Evolutionary conservation across 129 eudicot species (phyloP), one percentile per base, ranked within the genome.

Genomic region (Lactuca saligna): DNA sequence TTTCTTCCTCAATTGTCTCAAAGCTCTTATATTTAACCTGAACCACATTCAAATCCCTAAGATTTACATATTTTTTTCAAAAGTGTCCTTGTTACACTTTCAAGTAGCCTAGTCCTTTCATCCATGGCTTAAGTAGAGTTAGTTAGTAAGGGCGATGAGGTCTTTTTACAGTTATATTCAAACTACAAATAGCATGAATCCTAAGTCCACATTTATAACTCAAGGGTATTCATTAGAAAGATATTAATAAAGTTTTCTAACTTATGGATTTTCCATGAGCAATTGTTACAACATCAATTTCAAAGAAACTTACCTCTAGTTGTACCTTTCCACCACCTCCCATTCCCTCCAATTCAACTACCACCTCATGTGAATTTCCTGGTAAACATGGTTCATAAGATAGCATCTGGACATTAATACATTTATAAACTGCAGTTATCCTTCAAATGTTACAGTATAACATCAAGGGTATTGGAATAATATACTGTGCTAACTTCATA

Each of bases 301-400:
- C 35, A 62, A 14, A 51, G 50, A 56, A 79, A 72, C 71, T n/a
- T 79, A 89, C 99, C 99, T 93, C 92, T 51, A 93, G 80, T 73
- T 89, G 90, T 79, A 93, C 65, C 77, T 84, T 85, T 73, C 99
- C 99, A 79, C 99, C 99, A 78, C 97, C 97, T 83, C 99, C 98
- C 92, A 93, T 93, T 25, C 99, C 99, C 80, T 93, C 99, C 87
- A 93, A 80, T 72, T 87, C 95, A 72, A 93, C 83, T 77, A 87
- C 66, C 90, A 89, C 80, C 61, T 87, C 97, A 72, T 93, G 99
- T 64, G 55, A 62, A 61, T 81, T 80, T 72, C 99, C 99, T 93
- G 71, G 38, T 53, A 71, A 82, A 61, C 32, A n/a, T n/a, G 71
- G 33, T 66, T 35, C 6, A 62, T 78, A 20, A 10, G 14, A 35